These are phyloP conservation scores for Fusarium sp. DNA, from an alignment of 2,329 filamentous ascomycete genomes.

Conservation along the genomic window DNA sequence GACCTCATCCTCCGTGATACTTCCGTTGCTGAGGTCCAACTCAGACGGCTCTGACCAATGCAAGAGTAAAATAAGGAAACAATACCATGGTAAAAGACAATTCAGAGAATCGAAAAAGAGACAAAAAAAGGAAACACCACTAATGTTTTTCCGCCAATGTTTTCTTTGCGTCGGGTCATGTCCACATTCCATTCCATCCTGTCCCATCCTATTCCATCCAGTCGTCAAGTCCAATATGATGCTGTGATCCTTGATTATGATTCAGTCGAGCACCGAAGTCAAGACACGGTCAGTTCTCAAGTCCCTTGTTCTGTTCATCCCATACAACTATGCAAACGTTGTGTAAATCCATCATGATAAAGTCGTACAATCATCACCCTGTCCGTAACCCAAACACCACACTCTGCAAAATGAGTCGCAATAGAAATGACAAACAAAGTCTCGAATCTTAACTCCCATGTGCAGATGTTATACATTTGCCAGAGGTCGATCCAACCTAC, in stretches of 20 bases:
- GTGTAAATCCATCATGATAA: constrained; percentile 22
- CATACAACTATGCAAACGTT: constrained; percentile 20
- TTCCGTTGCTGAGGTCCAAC: constrained; percentile 17
- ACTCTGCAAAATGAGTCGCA: constrained; percentile 20
- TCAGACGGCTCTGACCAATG: constrained; percentile 42
- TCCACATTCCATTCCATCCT: constrained; percentile 36
- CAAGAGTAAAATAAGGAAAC: constrained; percentile 20
- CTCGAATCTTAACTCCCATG: constrained; percentile 32
- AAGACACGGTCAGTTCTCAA: not conserved
- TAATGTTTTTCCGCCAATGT: constrained; percentile 29
- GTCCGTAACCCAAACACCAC: constrained; percentile 18
- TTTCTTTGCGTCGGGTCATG: constrained; percentile 38
- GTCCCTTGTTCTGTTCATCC: constrained; percentile 18
- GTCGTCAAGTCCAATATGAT: constrained; percentile 39
- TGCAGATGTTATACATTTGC: constrained; percentile 23
- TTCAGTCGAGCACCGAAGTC: not conserved
- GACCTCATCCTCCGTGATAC: constrained; percentile 20
- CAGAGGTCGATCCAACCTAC: constrained; percentile 30
- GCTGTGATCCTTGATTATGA: constrained; percentile 21
- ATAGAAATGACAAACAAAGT: constrained; percentile 19
- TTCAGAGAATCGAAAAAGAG: constrained; percentile 35
- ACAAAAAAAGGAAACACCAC: constrained; percentile 13
- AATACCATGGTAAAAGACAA: constrained; percentile 39
- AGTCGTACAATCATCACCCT: constrained; percentile 27
- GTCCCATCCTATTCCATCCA: constrained; percentile 28